These are phyloP conservation scores for Mytilinidion resinicola DNA, from an alignment of 495 filamentous ascomycete species.

Conservation along the genomic window DNA sequence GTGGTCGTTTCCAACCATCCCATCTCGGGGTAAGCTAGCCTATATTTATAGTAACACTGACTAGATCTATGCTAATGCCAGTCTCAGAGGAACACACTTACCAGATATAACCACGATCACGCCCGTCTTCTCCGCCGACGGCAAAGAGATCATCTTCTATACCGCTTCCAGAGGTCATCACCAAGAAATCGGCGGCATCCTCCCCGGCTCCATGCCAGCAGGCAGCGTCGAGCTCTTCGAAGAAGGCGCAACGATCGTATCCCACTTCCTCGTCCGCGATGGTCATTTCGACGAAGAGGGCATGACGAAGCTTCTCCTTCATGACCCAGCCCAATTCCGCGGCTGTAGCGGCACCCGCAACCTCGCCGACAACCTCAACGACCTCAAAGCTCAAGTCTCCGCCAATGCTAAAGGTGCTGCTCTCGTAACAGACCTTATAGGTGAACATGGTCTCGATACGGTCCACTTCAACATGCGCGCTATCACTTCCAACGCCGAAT, in stretches of 20 bases:
- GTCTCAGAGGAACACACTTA: constrained; percentile 9
- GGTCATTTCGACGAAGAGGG: constrained; percentile 33
- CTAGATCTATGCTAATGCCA: too few species aligned
- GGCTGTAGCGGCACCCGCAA: constrained; percentile 30
- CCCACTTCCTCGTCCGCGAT: constrained; percentile 28
- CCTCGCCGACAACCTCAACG: constrained; percentile 32
- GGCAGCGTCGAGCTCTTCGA: constrained; percentile 31
- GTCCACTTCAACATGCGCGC: constrained; percentile 32
- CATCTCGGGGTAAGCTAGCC: neutral
- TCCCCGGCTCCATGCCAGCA: constrained; percentile 30
- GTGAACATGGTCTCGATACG: constrained; percentile 25
- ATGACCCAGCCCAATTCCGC: constrained; percentile 31
- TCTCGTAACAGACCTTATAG: constrained; percentile 27
- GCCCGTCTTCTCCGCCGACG: constrained; percentile 10
- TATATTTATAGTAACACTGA: too few species aligned
- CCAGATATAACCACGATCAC: constrained; percentile 17
- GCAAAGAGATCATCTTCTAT: constrained; percentile 31
- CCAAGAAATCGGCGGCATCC: constrained; percentile 32
- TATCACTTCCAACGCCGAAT: constrained; percentile 32
- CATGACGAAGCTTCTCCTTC: constrained; percentile 29
- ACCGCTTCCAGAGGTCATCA: constrained; percentile 34
- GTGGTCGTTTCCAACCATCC: constrained; percentile 20
- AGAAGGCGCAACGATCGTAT: constrained; percentile 35
- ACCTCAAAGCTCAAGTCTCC: constrained; percentile 35
- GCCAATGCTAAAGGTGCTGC: constrained; percentile 33